A percentile compares a stretch with the other conserved stretches of the same genome.
These are phyloP conservation scores for Yamadazyma spencermartinsiae DNA, from an alignment of 1,139 yeast species.

Conservation along the genomic window DNA sequence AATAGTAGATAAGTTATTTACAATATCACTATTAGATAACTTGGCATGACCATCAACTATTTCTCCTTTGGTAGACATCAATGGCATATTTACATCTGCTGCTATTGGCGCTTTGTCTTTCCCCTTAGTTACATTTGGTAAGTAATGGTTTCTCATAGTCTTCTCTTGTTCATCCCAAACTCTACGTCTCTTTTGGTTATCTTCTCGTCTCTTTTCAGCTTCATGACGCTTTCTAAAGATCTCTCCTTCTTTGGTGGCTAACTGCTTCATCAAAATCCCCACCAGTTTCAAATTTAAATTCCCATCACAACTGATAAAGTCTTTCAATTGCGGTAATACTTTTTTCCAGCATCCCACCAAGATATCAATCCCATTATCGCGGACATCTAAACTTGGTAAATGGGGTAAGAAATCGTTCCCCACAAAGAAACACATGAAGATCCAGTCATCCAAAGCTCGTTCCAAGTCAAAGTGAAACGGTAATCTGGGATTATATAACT, in stretches of 20 bases:
- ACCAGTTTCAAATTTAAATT: slow-evolving; percentile 72
- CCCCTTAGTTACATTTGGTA: slow-evolving; percentile 52
- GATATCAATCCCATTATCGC: slow-evolving; percentile 90
- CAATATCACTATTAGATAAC: slow-evolving; percentile 72
- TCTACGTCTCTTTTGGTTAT: slow-evolving; percentile 61
- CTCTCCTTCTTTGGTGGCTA: slow-evolving; percentile 77
- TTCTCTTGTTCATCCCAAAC: slow-evolving; percentile 43
- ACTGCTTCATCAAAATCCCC: slow-evolving; percentile 62
- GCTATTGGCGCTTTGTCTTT: slow-evolving; percentile 75
- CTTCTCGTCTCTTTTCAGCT: slow-evolving; percentile 65
- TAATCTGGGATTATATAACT: slow-evolving; percentile 67
- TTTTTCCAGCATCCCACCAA: slow-evolving; percentile 83
- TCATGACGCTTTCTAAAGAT: slow-evolving; percentile 72
- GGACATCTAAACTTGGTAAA: slow-evolving; percentile 88
- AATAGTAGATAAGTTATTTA: slow-evolving; percentile 62
- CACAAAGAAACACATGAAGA: slow-evolving; percentile 96
- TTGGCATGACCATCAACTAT: slow-evolving; percentile 63
- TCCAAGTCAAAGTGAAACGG: slow-evolving; percentile 84
- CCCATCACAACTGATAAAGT: slow-evolving; percentile 91
- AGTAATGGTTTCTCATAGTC: slow-evolving; percentile 33
- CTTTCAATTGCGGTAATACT: slow-evolving; percentile 61
- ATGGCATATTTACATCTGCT: slow-evolving; percentile 74
- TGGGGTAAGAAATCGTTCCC: slow-evolving; percentile 99
- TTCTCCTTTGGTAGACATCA: slow-evolving; percentile 71
- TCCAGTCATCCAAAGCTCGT: slow-evolving; percentile 98